Evolutionary conservation across 192 early-diverging fungal species (phyloP).

Genomic region (Umbelopsis vinacea): DNA sequence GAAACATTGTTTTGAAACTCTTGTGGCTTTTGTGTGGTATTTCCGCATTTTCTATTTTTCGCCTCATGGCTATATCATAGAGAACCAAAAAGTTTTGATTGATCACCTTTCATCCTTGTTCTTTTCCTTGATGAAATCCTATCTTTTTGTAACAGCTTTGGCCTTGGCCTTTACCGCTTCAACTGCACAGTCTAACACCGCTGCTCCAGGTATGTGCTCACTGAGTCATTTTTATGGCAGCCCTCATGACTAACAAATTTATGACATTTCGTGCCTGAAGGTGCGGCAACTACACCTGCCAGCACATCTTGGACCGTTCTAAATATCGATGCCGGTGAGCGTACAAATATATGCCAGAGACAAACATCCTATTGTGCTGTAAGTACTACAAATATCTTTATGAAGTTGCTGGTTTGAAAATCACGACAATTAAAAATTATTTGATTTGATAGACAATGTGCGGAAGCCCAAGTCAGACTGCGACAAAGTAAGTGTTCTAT

Average conservation of each 20-base stretch:
- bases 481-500: constrained; percentile 28
- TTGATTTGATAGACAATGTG: constrained; percentile 26
- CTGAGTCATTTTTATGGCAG: too few relatives aligned
- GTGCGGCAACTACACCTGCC: neutral
- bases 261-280: neutral
- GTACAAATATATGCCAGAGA: constrained; percentile 31
- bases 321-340: constrained; percentile 26
- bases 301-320: constrained; percentile 29
- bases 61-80: too few relatives aligned
- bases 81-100: too few relatives aligned
- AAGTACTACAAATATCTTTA: neutral
- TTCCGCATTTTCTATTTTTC: too few relatives aligned
- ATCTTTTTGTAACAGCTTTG: neutral
- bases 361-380: constrained; percentile 38
- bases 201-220: neutral
- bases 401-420: neutral
- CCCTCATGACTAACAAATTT: neutral
- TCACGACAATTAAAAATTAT: neutral
- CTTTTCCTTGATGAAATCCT: neutral
- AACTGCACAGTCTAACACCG: neutral
- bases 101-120: neutral
- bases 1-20: too few relatives aligned
- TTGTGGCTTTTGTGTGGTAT: too few relatives aligned
- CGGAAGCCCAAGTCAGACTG: constrained; percentile 25
- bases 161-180: neutral